phyloP scores from a whole-genome alignment of 192 early-diverging fungal species.

The Umbelopsis sp. region DNA sequence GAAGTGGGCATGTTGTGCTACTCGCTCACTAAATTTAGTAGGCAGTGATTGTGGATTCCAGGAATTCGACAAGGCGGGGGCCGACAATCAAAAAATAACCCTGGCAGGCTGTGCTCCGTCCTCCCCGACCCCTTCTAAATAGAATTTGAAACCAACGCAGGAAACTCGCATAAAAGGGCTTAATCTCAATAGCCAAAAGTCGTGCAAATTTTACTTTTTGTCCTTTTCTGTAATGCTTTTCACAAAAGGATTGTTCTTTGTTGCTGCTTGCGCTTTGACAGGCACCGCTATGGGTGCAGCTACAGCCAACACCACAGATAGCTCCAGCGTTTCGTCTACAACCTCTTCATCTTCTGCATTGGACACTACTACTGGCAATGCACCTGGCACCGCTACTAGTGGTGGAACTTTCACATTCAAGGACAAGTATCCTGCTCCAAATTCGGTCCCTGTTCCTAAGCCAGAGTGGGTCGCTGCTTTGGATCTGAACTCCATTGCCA shows the following conservation, averaged over 20 bases:
- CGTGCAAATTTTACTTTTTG: background rate
- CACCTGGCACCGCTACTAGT: slow-evolving; percentile 12
- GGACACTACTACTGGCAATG: slow-evolving; percentile 14
- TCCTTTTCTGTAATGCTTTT: background rate
- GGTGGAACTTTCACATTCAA: slow-evolving; percentile 36
- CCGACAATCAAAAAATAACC: slow-evolving; percentile 23
- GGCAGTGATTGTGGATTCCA: background rate
- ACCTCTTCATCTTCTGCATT: background rate
- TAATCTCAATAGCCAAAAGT: background rate
- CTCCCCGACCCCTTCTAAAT: slow-evolving; percentile 2
- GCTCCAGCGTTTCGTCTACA: background rate
- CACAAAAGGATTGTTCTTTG: slow-evolving; percentile 2
- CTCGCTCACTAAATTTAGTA: background rate
- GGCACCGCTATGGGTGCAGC: background rate
- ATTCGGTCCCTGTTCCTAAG: slow-evolving; percentile 36
- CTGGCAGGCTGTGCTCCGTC: background rate
- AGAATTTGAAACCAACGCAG: background rate
- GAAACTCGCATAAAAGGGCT: background rate
- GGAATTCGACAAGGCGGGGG: slow-evolving; percentile 17
- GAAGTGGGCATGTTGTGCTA: background rate
- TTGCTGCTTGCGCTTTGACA: background rate
- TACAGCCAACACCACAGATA: background rate
- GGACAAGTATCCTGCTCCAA: slow-evolving; percentile 38
- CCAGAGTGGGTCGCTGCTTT: slow-evolving; percentile 47
- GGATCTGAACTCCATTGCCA: slow-evolving; percentile 40